Evolutionary conservation across 345 rosid genomes (phyloP).

Genomic region (Corchorus olitorius): DNA sequence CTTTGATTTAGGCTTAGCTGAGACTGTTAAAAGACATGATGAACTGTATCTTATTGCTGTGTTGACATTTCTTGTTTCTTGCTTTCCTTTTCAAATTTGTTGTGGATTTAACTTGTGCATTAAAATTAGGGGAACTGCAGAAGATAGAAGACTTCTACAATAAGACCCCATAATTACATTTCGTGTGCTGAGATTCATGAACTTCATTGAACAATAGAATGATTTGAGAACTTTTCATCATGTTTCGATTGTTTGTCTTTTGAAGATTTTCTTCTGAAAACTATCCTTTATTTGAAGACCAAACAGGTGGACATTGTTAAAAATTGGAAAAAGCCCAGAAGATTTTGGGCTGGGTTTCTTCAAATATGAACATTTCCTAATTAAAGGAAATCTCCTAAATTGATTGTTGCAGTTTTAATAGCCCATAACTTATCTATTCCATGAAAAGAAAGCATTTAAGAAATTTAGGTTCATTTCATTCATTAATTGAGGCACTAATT

Average conservation of each 20-base stretch:
- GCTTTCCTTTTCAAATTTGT: not conserved
- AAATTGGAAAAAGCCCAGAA: not conserved
- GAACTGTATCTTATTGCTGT: slow-evolving; percentile 14
- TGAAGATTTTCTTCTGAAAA: not conserved
- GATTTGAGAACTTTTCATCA: not conserved
- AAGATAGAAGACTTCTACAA: not conserved
- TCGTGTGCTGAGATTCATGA: not conserved
- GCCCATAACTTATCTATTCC: not conserved
- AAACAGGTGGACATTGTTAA: not conserved
- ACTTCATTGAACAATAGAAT: not conserved
- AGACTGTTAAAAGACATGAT: not conserved
- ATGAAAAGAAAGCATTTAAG: no score
- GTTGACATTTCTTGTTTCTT: not conserved
- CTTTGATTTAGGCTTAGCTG: not conserved
- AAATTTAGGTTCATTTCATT: no score
- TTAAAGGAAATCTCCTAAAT: not conserved
- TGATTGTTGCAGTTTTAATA: not conserved
- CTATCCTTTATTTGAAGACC: not conserved
- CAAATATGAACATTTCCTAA: not conserved
- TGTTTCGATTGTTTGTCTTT: not conserved
- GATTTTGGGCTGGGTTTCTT: not conserved
- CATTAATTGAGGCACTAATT: no score
- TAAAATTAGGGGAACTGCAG: not conserved
- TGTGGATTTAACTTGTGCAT: slow-evolving; percentile 6
- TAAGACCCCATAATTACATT: not conserved